These are phyloP conservation scores for Aspergillus olivimuriae DNA, from an alignment of 495 filamentous ascomycete species.

Conservation along the genomic window DNA sequence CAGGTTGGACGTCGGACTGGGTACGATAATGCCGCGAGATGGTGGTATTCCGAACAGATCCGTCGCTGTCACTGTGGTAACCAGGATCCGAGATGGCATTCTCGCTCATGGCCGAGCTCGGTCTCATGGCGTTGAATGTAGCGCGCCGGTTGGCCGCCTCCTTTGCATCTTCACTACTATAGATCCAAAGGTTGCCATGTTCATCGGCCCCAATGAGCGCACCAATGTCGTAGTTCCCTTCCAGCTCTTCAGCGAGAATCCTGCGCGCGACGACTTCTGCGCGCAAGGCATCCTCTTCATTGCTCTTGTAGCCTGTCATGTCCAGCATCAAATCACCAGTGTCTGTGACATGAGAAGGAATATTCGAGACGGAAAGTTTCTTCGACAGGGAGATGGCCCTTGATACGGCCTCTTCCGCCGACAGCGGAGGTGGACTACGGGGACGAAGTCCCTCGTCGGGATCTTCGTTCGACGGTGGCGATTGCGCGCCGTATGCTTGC, in stretches of 20 bases:
- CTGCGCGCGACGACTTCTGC: constrained; percentile 93
- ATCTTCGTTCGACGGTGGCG: constrained; percentile 12
- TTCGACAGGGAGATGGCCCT: constrained; percentile 82
- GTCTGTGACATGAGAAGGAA: constrained; percentile 84
- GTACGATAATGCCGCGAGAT: constrained; percentile 46
- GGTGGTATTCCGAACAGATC: constrained; percentile 29
- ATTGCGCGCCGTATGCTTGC: constrained; percentile 5
- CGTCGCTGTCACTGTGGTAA: constrained; percentile 79
- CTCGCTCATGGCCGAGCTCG: constrained; percentile 54
- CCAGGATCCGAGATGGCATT: constrained; percentile 89
- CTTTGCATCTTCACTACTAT: constrained; percentile 94
- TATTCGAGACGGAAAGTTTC: constrained; percentile 82
- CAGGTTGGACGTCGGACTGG: constrained; percentile 64
- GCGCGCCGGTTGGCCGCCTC: constrained; percentile 56
- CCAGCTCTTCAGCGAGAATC: constrained; percentile 88
- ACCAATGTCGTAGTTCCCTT: constrained; percentile 94
- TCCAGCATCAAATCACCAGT: constrained; percentile 96
- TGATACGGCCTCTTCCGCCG: constrained; percentile 67
- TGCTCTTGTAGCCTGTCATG: constrained; percentile 94
- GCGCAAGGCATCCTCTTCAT: constrained; percentile 81
- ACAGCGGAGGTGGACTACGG: constrained; percentile 70
- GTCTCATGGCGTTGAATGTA: constrained; percentile 44
- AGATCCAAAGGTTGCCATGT: constrained; percentile 96
- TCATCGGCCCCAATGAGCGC: constrained; percentile 92
- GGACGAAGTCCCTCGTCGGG: constrained; percentile 44